These are phyloP conservation scores for Sporothrix luriei DNA, from an alignment of 2,329 filamentous ascomycete species.

Conservation along the genomic window DNA sequence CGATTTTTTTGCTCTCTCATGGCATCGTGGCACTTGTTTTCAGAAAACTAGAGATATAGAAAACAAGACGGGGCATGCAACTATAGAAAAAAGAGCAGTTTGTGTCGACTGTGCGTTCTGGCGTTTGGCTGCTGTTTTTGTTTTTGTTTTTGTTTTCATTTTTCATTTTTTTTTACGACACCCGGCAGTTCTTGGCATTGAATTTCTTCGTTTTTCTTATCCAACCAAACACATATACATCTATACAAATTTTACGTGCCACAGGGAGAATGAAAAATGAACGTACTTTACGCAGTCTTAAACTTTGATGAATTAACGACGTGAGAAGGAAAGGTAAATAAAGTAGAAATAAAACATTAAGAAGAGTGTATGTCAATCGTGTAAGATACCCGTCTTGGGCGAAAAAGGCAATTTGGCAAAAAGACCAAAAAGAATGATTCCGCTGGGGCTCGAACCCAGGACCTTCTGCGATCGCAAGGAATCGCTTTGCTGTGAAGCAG, in stretches of 20 bases:
- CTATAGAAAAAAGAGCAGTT: not conserved
- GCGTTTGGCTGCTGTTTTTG: not conserved
- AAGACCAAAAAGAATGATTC: slow-evolving; percentile 34
- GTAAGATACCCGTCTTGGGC: not conserved
- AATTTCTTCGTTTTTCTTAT: not conserved
- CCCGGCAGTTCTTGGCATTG: too few relatives aligned
- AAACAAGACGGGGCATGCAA: slow-evolving; percentile 5
- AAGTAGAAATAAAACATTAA: not conserved
- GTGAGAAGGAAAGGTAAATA: not conserved
- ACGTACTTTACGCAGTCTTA: not conserved
- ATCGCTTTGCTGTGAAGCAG: slow-evolving; percentile 37
- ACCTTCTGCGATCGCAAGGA: slow-evolving; percentile 36
- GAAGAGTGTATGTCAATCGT: not conserved
- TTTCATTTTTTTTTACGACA: not conserved
- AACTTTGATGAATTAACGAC: not conserved
- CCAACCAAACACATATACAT: not conserved
- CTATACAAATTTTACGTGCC: not conserved
- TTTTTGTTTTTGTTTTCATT: not conserved
- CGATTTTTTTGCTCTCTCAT: not conserved
- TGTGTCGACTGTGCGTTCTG: not conserved
- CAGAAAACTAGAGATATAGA: slow-evolving; percentile 10
- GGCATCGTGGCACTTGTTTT: not conserved
- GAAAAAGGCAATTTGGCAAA: not conserved
- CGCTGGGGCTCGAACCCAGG: slow-evolving; percentile 40
- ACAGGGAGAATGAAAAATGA: not conserved